phyloP scores from a whole-genome alignment of 805 yeast genomes.

The Kodamaea restingae region DNA sequence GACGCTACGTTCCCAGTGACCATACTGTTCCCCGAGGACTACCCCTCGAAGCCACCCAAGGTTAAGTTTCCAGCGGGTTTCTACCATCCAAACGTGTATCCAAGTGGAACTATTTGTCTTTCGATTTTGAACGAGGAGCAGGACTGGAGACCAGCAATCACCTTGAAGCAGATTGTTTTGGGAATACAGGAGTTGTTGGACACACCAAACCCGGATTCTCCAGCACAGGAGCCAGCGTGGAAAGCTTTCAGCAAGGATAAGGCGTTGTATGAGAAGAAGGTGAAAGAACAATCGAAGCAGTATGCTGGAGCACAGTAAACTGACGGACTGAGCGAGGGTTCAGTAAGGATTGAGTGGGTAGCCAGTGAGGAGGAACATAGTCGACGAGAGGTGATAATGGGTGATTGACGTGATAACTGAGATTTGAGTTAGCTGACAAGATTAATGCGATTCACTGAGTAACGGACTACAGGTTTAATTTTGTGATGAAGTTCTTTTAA shows the following conservation, averaged over 20 bases:
- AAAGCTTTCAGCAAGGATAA: constrained; percentile 72
- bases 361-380: no score
- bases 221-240: constrained; percentile 98
- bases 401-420: no score
- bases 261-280: constrained; percentile 67
- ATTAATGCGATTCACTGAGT: no score
- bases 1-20: constrained; percentile 86
- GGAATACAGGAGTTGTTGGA: constrained; percentile 91
- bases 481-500: no score
- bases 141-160: constrained; percentile 97
- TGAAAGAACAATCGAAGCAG: constrained; percentile 72
- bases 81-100: constrained; percentile 96
- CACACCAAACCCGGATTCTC: constrained; percentile 90
- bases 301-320: constrained; percentile 43
- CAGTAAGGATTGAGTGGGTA: no score
- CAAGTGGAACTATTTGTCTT: constrained; percentile 94
- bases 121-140: constrained; percentile 91
- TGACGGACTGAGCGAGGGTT: no score
- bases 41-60: constrained; percentile 96
- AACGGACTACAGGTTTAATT: no score
- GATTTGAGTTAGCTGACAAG: no score
- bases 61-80: constrained; percentile 85
- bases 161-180: constrained; percentile 79
- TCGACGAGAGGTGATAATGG: no score
- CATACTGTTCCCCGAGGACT: constrained; percentile 80